Evolutionary conservation across 2,329 filamentous ascomycete species (phyloP).

Genomic region (Cordyceps militaris): DNA sequence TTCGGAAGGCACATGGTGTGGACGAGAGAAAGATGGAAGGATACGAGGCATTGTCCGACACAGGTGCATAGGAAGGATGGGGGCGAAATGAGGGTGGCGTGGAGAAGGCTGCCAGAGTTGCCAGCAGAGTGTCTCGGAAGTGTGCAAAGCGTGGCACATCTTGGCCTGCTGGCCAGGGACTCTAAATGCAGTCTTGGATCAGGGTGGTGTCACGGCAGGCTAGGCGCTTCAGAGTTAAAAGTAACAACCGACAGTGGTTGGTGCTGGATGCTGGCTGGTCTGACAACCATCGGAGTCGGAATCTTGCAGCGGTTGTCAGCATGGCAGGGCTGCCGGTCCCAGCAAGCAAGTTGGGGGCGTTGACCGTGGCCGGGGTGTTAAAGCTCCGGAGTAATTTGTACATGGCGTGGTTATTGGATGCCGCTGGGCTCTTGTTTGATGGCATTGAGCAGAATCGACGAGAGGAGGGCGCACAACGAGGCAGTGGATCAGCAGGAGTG

Average conservation of each 20-base stretch:
- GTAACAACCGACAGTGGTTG: neutral
- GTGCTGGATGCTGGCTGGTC: neutral
- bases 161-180: neutral
- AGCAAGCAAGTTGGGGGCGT: neutral
- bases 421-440: neutral
- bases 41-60: constrained; percentile 6
- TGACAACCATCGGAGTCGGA: neutral
- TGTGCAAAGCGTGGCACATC: neutral
- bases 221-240: neutral
- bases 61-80: neutral
- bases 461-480: neutral
- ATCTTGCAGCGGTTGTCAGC: neutral
- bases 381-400: neutral
- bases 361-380: neutral
- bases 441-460: neutral
- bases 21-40: neutral
- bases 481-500: neutral
- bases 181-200: neutral
- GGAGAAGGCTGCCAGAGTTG: neutral
- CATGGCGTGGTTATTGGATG: neutral
- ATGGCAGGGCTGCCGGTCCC: neutral
- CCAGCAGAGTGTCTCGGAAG: constrained; percentile 5
- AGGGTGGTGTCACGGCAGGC: neutral
- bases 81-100: constrained; percentile 4
- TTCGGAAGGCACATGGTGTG: neutral